Conservation (phyloP, 2,329 filamentous ascomycete genomes). For the Aspergillus oerlinghausenensis region DNA sequence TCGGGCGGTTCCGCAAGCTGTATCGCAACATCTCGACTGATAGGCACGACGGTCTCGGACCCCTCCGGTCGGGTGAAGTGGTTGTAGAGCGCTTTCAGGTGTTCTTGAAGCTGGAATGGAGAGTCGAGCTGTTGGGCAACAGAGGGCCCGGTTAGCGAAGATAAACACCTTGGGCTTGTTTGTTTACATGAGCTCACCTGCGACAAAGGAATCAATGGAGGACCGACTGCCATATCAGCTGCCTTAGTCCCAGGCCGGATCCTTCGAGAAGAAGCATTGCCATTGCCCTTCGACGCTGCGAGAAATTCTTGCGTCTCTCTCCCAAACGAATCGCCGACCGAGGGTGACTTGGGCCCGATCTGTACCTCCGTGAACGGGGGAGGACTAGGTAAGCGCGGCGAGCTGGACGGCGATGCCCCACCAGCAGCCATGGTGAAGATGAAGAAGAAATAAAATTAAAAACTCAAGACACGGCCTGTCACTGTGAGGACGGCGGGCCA, state of each 20-base stretch:
- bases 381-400: slow-evolving; percentile 88
- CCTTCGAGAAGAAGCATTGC: slow-evolving; percentile 72
- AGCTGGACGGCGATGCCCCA: slow-evolving; percentile 59
- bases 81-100: slow-evolving; percentile 88
- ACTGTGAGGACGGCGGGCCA: not conserved
- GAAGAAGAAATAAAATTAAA: too few species aligned
- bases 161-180: slow-evolving; percentile 1
- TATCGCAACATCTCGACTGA: slow-evolving; percentile 70
- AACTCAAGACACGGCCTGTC: not conserved
- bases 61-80: slow-evolving; percentile 63
- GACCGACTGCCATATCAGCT: slow-evolving; percentile 88
- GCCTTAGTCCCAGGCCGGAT: slow-evolving; percentile 90
- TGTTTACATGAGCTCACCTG: slow-evolving; percentile 56
- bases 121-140: slow-evolving; percentile 71
- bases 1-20: slow-evolving; percentile 75
- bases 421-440: slow-evolving; percentile 39
- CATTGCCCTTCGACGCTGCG: slow-evolving; percentile 54
- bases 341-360: slow-evolving; percentile 73
- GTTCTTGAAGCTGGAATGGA: slow-evolving; percentile 94
- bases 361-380: slow-evolving; percentile 94
- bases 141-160: slow-evolving; percentile 4
- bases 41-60: slow-evolving; percentile 60
- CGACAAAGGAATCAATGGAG: slow-evolving; percentile 76
- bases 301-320: slow-evolving; percentile 52
- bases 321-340: slow-evolving; percentile 56